phyloP scores from a whole-genome alignment of 164 flowering plant genomes.

The Annona cherimola region DNA sequence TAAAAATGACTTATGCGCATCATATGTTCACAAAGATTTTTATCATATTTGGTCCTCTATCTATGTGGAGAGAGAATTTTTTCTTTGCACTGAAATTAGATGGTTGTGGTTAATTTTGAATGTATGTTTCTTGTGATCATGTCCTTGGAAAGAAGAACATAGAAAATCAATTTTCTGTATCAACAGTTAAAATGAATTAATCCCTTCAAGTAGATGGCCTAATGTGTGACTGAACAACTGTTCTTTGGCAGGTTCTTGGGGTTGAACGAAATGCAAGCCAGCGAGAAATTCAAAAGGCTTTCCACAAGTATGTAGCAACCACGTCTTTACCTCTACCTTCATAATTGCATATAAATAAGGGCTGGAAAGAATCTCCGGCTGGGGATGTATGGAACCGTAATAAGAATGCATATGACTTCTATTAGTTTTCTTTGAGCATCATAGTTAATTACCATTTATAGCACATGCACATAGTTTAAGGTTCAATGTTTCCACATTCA shows the following conservation, averaged over 20 bases:
- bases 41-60: not conserved
- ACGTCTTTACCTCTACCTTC: too few relatives aligned
- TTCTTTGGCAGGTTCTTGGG: conserved; percentile 67
- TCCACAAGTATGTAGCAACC: conserved; percentile 67
- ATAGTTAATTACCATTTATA: too few relatives aligned
- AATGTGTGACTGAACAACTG: not conserved
- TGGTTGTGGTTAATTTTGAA: not conserved
- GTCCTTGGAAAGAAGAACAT: not conserved
- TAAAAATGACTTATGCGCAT: not conserved
- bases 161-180: too few relatives aligned
- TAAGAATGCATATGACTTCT: too few relatives aligned
- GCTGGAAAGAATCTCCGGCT: too few relatives aligned
- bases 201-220: not conserved
- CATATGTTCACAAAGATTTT: not conserved
- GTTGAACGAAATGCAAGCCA: conserved; percentile 70
- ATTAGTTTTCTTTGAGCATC: too few relatives aligned
- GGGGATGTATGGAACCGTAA: too few relatives aligned
- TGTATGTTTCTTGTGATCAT: not conserved
- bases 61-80: not conserved
- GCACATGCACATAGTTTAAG: too few relatives aligned
- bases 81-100: not conserved
- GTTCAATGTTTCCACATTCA: too few relatives aligned
- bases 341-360: too few relatives aligned
- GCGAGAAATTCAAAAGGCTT: conserved; percentile 92
- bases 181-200: not conserved